Evolutionary conservation across 2,329 filamentous ascomycete species (phyloP), one percentile per base, ranked within the genome.

Genomic region (Fusarium sp.): DNA sequence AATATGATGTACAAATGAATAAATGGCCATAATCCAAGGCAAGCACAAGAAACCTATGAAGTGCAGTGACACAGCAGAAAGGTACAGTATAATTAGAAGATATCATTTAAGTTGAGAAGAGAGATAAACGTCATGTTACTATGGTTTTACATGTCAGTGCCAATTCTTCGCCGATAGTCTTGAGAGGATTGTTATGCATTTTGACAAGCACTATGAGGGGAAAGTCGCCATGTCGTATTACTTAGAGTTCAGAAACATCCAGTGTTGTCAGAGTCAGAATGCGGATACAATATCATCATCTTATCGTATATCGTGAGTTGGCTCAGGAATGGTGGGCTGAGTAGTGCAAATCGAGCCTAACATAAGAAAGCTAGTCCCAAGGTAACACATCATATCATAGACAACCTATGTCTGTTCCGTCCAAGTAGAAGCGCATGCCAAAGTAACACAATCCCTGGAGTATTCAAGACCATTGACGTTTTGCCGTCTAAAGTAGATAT

Each of bases 401-500:
- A n/a, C n/a, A n/a, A n/a, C n/a, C n/a, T n/a, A n/a, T n/a, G n/a
- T n/a, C n/a, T n/a, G n/a, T n/a, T n/a, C 51, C 32, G 30, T 46
- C 59, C 25, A 44, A 51, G 24, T n/a, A 42, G 57, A 27, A 57
- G 46, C 40, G 42, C 34, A 47, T 64, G 29, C 44, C 27, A 40
- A 59, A 52, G 45, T 66, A 50, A 55, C 30, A 62, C 46, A 63
- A 66, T 59, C 52, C 49, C 50, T 60, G 72, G 52, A 34, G 20
- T 49, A 40, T 57, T 58, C 57, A 52, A 64, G 63, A 61, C 63
- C 67, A 69, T 72, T 74, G 65, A 66, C 70, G 70, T 59, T 63
- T 71, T 74, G 75, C 76, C 81, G 79, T 86, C 83, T 85, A 85
- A 80, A 81, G 82, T 79, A 77, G 79, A 81, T 68, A 77, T 86